phyloP scores from a whole-genome alignment of 306 rosid genomes.

The Benincasa hispida region DNA sequence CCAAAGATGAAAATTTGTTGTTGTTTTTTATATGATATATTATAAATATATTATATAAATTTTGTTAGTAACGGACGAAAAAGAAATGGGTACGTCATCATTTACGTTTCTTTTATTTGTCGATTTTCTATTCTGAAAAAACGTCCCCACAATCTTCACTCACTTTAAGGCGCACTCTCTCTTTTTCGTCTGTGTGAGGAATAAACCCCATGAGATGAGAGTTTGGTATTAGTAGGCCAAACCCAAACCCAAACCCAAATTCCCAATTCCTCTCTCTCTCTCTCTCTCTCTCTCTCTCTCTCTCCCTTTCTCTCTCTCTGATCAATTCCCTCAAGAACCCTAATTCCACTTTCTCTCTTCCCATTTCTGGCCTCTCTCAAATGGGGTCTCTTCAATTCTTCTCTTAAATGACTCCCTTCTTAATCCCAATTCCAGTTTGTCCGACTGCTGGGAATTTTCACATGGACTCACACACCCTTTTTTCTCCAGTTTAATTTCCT shows the following conservation, averaged over 20 bases:
- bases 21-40: neutral
- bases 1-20: too few species aligned
- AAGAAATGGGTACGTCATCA: conserved; percentile 5
- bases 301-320: conserved; percentile 4
- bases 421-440: conserved; percentile 9
- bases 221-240: conserved; percentile 6
- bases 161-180: conserved; percentile 12
- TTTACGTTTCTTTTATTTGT: conserved; percentile 14
- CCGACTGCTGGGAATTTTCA: neutral
- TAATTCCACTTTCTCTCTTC: conserved; percentile 12
- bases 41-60: neutral
- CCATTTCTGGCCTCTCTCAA: conserved; percentile 4
- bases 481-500: neutral
- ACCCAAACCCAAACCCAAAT: conserved; percentile 20
- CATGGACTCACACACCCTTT: neutral
- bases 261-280: conserved; percentile 6
- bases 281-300: neutral
- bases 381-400: neutral
- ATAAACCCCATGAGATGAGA: neutral
- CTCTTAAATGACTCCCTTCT: neutral
- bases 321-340: conserved; percentile 33
- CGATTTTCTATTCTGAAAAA: neutral
- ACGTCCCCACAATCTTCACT: conserved; percentile 10
- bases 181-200: neutral
- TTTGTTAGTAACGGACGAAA: neutral